phyloP scores from a whole-genome alignment of 495 filamentous ascomycete genomes.

The Neurospora intermedia region DNA sequence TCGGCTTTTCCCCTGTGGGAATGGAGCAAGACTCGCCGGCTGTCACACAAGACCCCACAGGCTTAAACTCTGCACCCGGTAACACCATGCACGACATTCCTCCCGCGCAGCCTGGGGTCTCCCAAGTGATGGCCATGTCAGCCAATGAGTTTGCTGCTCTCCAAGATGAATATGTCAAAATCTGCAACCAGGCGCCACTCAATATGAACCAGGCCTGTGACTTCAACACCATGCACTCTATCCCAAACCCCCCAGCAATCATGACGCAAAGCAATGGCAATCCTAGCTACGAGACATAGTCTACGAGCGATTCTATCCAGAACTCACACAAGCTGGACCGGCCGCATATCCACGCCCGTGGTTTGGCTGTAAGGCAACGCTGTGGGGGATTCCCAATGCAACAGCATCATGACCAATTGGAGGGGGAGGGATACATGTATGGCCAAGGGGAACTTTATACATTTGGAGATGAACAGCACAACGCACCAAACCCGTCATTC shows the following conservation, averaged over 20 bases:
- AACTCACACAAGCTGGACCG: neutral
- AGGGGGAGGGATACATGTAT: neutral
- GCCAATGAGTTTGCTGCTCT: neutral
- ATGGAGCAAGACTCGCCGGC: neutral
- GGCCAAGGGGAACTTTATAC: neutral
- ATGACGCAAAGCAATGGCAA: neutral
- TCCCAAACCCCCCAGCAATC: neutral
- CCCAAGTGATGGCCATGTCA: neutral
- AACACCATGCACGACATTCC: neutral
- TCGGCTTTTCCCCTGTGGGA: neutral
- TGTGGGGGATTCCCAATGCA: neutral
- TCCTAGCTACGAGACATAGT: neutral
- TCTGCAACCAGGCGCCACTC: neutral
- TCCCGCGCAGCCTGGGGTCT: neutral
- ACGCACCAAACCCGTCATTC: neutral
- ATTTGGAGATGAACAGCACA: neutral
- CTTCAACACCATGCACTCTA: neutral
- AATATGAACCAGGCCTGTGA: rapidly evolving
- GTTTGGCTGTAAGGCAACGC: neutral
- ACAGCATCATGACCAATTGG: neutral
- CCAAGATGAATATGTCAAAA: neutral
- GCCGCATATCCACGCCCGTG: neutral
- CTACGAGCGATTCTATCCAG: neutral
- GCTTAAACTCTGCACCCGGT: neutral
- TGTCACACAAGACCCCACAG: neutral